Base-by-base conservation (phyloP, 2,329 filamentous ascomycete species). In the Nemania sp. region DNA sequence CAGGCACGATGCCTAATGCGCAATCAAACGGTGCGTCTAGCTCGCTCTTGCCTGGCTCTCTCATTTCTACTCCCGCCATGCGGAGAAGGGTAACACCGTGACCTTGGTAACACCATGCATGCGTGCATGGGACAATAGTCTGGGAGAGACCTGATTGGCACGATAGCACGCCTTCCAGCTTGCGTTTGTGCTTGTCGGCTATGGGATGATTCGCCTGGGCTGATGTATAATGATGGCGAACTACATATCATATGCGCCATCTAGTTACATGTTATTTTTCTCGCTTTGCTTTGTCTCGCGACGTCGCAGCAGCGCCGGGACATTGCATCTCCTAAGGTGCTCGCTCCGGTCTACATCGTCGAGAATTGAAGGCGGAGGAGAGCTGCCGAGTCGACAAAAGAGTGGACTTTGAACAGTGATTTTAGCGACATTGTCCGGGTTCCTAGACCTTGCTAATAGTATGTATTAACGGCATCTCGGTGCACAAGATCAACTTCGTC, bases 61-160 rank as follows among this genome's bases (percentile, higher is more conserved):
- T 4, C 6, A n/a, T 33, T 33, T n/a, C 49, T 59, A 51, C 58
- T 48, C 40, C n/a, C 59, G 44, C 54, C 45, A 54, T 65, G 64
- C 59, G 59, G 62, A 64, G 61, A 62, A 61, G 55, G 52, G 58
- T 59, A 45, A 58, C 45, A 23, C n/a, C n/a, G n/a, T n/a, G n/a
- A n/a, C n/a, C n/a, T 28, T 6, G 26, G 26, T 6, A 12, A 12
- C 26, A 28, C 26, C 26, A 28, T n/a, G n/a, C 26, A 5, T 33
- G 61, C 66, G 54, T 68, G 66, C 66, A 68, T 68, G 56, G n/a
- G n/a, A n/a, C n/a, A 61, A 53, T 62, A 59, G 61, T 56, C 64
- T 68, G 67, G 64, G 66, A 60, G 46, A 45, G 41, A 57, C 57
- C 59, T 64, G 61, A 59, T 45, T 52, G 61, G 64, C 55, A 37